A percentile compares a stretch with the other conserved stretches of the same genome.
phyloP scores from a whole-genome alignment of 495 filamentous ascomycete genomes.

The Daldinia loculata region DNA sequence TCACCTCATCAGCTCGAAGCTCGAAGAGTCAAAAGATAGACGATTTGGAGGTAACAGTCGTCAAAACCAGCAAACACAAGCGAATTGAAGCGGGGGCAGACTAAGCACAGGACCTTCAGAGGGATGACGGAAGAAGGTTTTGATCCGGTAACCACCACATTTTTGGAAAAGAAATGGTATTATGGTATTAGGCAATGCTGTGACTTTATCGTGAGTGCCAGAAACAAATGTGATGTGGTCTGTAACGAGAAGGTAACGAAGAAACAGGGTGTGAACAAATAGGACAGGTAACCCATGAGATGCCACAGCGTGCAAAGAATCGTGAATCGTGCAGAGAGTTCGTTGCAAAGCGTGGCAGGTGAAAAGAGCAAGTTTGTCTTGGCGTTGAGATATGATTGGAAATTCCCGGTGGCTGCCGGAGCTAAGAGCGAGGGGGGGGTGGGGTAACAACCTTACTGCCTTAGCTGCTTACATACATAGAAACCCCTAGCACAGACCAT shows the following conservation, averaged over 20 bases:
- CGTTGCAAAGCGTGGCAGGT: conserved; percentile 23
- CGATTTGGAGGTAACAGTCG: neutral
- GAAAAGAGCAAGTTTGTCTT: conserved; percentile 26
- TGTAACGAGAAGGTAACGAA: conserved; percentile 47
- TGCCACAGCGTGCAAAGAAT: conserved; percentile 23
- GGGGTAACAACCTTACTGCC: conserved; percentile 19
- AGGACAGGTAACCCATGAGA: conserved; percentile 34
- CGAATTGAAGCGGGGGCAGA: conserved; percentile 19
- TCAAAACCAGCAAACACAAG: neutral
- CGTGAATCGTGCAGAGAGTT: conserved; percentile 4
- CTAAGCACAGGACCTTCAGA: conserved; percentile 18
- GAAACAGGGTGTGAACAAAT: conserved; percentile 33
- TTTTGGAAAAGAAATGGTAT: conserved; percentile 21
- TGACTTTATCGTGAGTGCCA: conserved; percentile 43
- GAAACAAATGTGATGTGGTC: conserved; percentile 33
- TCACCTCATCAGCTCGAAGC: neutral
- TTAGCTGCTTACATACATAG: too few relatives aligned
- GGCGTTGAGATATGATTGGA: conserved; percentile 21
- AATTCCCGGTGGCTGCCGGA: neutral
- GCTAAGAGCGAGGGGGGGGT: conserved; percentile 20
- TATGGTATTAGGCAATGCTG: conserved; percentile 25
- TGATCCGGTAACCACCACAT: conserved; percentile 35
- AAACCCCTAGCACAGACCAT: conserved; percentile 16
- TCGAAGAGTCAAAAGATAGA: neutral
- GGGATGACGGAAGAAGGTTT: conserved; percentile 30